phyloP scores from a whole-genome alignment of 2,329 filamentous ascomycete species.

The Colletotrichum shisoi region DNA sequence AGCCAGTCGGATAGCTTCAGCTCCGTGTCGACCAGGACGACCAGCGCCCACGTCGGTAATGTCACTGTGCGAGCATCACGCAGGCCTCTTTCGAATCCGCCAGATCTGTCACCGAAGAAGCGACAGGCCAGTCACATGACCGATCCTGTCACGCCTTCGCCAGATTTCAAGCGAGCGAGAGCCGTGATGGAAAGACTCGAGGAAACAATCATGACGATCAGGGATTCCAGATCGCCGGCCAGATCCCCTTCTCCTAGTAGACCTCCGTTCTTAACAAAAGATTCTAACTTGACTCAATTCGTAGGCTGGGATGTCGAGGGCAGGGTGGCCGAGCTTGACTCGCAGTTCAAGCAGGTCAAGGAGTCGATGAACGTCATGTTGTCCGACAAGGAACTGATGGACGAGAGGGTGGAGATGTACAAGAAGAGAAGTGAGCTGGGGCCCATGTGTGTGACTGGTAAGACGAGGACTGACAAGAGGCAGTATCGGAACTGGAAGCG shows the following conservation, averaged over 20 bases:
- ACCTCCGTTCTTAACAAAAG: conserved; percentile 69
- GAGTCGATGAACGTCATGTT: conserved; percentile 75
- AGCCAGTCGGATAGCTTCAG: conserved; percentile 42
- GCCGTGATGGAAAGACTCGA: conserved; percentile 43
- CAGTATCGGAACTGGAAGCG: conserved; percentile 60
- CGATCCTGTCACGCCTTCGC: conserved; percentile 34
- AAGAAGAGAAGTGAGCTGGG: conserved; percentile 73
- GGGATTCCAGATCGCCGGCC: conserved; percentile 49
- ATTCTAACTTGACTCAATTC: conserved; percentile 72
- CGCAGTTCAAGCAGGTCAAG: conserved; percentile 74
- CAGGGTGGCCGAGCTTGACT: conserved; percentile 78
- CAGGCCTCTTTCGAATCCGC: conserved; percentile 6
- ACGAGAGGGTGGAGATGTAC: conserved; percentile 76
- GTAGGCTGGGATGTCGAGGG: conserved; percentile 82
- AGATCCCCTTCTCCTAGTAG: conserved; percentile 57
- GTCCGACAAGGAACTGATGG: conserved; percentile 72
- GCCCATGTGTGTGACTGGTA: background rate
- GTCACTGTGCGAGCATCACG: conserved; percentile 39
- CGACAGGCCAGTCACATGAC: conserved; percentile 37
- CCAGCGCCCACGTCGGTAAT: conserved; percentile 37
- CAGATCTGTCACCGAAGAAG: conserved; percentile 36
- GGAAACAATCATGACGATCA: conserved; percentile 46
- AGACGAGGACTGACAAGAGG: conserved; percentile 33
- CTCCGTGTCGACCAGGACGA: conserved; percentile 25
- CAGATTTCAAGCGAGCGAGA: conserved; percentile 35